These are phyloP conservation scores for Leccinum pachyderme DNA, from an alignment of 1,284 basidiomycete genomes.

Conservation along the genomic window DNA sequence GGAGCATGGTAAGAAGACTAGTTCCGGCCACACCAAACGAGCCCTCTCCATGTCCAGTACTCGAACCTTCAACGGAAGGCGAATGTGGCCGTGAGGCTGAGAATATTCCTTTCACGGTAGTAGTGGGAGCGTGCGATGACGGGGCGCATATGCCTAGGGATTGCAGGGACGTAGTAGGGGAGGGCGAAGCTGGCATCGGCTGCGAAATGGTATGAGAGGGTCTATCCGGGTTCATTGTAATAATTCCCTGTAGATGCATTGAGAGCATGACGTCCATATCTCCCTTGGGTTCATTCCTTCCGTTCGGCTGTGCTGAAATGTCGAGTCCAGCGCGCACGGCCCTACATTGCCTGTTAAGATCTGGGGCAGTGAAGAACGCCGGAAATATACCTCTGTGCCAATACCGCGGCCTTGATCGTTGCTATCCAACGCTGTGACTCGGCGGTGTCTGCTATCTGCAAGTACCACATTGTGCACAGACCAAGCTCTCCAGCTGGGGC, in stretches of 20 bases:
- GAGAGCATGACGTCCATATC: slow-evolving; percentile 80
- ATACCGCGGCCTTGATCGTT: slow-evolving; percentile 66
- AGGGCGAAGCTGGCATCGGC: slow-evolving; percentile 39
- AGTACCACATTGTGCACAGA: slow-evolving; percentile 48
- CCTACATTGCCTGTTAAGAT: slow-evolving; percentile 35
- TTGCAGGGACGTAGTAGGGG: slow-evolving; percentile 45
- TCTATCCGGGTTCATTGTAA: slow-evolving; percentile 33
- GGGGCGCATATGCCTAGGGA: slow-evolving; percentile 35
- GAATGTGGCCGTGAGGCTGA: slow-evolving; percentile 56
- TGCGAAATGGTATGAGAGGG: slow-evolving; percentile 14
- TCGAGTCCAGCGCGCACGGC: slow-evolving; percentile 66
- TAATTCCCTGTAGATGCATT: slow-evolving; percentile 65
- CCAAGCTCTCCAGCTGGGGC: slow-evolving; percentile 12
- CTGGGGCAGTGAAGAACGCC: not conserved
- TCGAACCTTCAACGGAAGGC: slow-evolving; percentile 45
- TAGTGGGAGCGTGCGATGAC: slow-evolving; percentile 22
- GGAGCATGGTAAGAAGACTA: slow-evolving; percentile 53
- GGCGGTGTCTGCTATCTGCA: slow-evolving; percentile 57
- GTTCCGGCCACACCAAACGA: slow-evolving; percentile 55
- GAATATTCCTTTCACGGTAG: slow-evolving; percentile 55
- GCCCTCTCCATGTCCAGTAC: slow-evolving; percentile 36
- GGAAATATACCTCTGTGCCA: slow-evolving; percentile 58
- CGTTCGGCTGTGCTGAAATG: slow-evolving; percentile 41
- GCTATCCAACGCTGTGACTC: slow-evolving; percentile 74
- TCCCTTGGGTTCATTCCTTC: slow-evolving; percentile 60